Conservation (phyloP, 345 rosid species). For the Aquilaria yunnanensis region DNA sequence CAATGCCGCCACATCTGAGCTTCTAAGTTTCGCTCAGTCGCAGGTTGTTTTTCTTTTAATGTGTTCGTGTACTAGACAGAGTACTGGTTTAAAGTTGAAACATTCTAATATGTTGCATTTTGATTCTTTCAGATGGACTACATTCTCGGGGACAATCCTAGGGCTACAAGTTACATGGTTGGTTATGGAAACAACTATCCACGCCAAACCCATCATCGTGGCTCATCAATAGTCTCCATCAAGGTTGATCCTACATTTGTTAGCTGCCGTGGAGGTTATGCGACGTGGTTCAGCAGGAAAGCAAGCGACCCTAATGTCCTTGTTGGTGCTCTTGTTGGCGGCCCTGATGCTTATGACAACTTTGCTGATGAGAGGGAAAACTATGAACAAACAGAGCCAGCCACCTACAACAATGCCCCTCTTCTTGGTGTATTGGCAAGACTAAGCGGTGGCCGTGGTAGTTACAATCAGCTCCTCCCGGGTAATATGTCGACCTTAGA, state of each 20-base stretch:
- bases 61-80: neutral
- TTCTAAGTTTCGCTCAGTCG: constrained; percentile 74
- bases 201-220: constrained; percentile 85
- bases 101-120: constrained; percentile 5
- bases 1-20: constrained; percentile 51
- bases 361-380: constrained; percentile 92
- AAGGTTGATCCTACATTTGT: constrained; percentile 62
- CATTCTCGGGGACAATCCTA: constrained; percentile 95
- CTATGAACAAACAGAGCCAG: constrained; percentile 97
- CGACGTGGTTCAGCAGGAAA: constrained; percentile 77
- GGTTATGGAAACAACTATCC: constrained; percentile 97
- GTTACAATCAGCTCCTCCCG: constrained; percentile 89
- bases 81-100: neutral
- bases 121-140: constrained; percentile 61
- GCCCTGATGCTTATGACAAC: constrained; percentile 93
- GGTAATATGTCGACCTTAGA: constrained; percentile 27
- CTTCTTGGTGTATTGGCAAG: constrained; percentile 85
- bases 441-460: constrained; percentile 56
- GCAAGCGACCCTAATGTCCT: constrained; percentile 84
- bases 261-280: constrained; percentile 91
- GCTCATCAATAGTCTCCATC: constrained; percentile 78
- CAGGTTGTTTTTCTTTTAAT: constrained; percentile 40
- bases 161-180: constrained; percentile 96
- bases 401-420: constrained; percentile 98
- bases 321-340: constrained; percentile 90